A percentile compares a stretch with the other conserved stretches of the same genome.
Conservation (phyloP, 192 early-diverging fungal species). For the Kickxella alabastrina region DNA sequence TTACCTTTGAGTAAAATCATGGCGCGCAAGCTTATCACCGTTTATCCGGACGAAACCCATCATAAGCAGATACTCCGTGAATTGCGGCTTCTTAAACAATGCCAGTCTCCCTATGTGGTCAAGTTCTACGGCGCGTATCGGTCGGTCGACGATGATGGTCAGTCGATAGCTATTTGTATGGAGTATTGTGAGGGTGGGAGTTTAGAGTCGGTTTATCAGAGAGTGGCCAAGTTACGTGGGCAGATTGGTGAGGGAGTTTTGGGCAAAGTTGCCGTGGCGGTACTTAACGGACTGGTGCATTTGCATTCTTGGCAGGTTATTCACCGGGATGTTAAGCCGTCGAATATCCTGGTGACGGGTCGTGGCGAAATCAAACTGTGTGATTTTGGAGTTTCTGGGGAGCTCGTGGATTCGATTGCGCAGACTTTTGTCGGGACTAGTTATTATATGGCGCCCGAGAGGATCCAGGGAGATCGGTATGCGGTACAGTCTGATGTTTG, state of each 20-base stretch:
- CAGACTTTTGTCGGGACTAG: slow-evolving; percentile 96
- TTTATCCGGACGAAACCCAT: slow-evolving; percentile 62
- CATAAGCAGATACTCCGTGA: slow-evolving; percentile 88
- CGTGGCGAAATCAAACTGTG: slow-evolving; percentile 92
- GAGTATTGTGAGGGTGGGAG: slow-evolving; percentile 95
- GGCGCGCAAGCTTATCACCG: slow-evolving; percentile 84
- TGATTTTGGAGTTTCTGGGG: slow-evolving; percentile 95
- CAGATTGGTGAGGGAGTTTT: slow-evolving; percentile 85
- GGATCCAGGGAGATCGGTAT: slow-evolving; percentile 87
- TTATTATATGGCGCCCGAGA: slow-evolving; percentile 97
- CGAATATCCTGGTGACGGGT: slow-evolving; percentile 90
- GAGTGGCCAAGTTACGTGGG: slow-evolving; percentile 59
- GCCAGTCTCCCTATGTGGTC: slow-evolving; percentile 90
- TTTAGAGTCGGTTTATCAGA: slow-evolving; percentile 87
- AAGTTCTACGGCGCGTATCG: slow-evolving; percentile 92
- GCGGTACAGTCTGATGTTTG: slow-evolving; percentile 94
- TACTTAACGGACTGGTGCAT: slow-evolving; percentile 89
- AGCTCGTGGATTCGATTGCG: slow-evolving; percentile 83
- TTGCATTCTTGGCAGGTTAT: slow-evolving; percentile 83
- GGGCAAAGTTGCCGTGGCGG: slow-evolving; percentile 84
- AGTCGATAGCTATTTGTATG: slow-evolving; percentile 89
- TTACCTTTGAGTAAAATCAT: slow-evolving; percentile 70
- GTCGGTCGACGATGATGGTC: slow-evolving; percentile 68
- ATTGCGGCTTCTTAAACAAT: slow-evolving; percentile 82
- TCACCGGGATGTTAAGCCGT: slow-evolving; percentile 98